phyloP scores from a whole-genome alignment of 2,329 filamentous ascomycete species.

The Chaetomiaceae sp. region DNA sequence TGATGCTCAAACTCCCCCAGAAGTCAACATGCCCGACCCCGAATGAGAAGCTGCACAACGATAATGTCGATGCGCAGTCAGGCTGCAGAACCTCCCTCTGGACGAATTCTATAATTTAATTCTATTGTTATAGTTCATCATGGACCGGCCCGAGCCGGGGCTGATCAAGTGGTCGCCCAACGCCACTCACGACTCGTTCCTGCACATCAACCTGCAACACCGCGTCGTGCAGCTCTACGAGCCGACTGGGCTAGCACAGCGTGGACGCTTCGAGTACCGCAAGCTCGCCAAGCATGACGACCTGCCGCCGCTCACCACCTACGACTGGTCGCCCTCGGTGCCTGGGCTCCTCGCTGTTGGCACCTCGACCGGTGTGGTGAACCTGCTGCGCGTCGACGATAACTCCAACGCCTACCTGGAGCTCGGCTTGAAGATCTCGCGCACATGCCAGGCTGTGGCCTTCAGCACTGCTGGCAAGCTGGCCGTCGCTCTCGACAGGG shows the following conservation, averaged over 20 bases:
- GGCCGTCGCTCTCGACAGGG: conserved; percentile 72
- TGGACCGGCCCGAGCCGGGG: conserved; percentile 57
- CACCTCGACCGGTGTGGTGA: conserved; percentile 67
- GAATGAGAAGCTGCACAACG: neutral
- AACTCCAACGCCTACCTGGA: conserved; percentile 59
- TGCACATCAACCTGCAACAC: conserved; percentile 60
- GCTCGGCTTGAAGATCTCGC: conserved; percentile 66
- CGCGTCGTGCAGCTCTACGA: conserved; percentile 58
- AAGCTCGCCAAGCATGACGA: conserved; percentile 56
- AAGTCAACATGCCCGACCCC: no score
- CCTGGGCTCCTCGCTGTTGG: conserved; percentile 67
- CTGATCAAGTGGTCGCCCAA: conserved; percentile 63
- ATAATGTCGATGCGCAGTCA: no score
- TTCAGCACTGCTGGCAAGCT: conserved; percentile 68
- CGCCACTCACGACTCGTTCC: conserved; percentile 51
- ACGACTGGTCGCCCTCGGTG: conserved; percentile 60
- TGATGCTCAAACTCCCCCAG: no score
- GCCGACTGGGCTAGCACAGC: conserved; percentile 53
- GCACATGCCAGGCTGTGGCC: conserved; percentile 74
- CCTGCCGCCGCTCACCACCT: conserved; percentile 57
- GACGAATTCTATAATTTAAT: no score
- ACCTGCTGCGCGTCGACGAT: conserved; percentile 66
- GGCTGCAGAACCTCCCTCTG: no score
- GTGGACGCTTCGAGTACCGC: conserved; percentile 51
- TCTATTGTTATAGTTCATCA: conserved; percentile 8